phyloP scores from a whole-genome alignment of 306 rosid genomes.

The Glycine latifolia region DNA sequence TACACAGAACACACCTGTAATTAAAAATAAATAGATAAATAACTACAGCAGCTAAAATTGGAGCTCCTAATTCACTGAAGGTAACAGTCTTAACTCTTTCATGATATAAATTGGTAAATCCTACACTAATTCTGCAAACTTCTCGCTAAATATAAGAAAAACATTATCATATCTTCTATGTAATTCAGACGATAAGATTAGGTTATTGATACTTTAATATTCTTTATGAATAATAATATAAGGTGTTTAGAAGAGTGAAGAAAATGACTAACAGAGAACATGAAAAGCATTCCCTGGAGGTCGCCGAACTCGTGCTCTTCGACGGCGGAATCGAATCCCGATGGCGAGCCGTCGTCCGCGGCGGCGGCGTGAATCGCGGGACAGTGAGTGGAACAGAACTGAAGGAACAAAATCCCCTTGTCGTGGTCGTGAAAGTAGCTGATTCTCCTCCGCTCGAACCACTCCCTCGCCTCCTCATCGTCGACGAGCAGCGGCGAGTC shows the following conservation, averaged over 20 bases:
- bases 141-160: background rate
- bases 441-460: constrained; percentile 77
- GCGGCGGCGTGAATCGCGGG: constrained; percentile 45
- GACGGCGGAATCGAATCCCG: constrained; percentile 61
- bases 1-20: background rate
- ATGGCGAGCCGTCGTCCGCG: constrained; percentile 34
- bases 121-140: constrained; percentile 34
- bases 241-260: background rate
- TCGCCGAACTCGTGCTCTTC: constrained; percentile 78
- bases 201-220: background rate
- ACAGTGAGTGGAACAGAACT: constrained; percentile 54
- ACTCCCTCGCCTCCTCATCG: constrained; percentile 62
- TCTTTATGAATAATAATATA: background rate
- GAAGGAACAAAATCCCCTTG: constrained; percentile 74
- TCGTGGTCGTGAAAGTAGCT: constrained; percentile 71
- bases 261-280: constrained; percentile 81
- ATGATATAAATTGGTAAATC: constrained; percentile 2
- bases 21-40: background rate
- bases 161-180: background rate
- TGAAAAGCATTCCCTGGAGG: constrained; percentile 87
- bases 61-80: background rate
- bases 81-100: background rate
- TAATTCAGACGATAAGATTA: constrained; percentile 2
- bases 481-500: constrained; percentile 59
- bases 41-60: constrained; percentile 19